Evolutionary conservation across 208 protist species (phyloP).

Genomic region (Crithidia mellificae): DNA sequence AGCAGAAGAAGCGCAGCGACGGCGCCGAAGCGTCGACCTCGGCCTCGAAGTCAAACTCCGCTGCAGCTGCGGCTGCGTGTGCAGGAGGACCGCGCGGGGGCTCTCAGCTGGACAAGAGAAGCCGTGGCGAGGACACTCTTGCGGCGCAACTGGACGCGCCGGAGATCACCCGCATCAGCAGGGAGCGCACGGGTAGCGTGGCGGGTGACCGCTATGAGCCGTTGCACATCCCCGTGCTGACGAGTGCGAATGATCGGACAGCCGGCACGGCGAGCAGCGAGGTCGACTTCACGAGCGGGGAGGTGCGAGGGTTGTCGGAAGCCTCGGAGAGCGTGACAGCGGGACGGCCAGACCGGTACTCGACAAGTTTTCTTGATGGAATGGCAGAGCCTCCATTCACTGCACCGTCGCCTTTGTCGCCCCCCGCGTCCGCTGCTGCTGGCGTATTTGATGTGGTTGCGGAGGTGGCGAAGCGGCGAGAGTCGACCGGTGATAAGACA

Average conservation of each 20-base stretch:
- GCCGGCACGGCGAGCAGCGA: background rate
- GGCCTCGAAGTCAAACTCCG: no score
- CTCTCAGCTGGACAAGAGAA: no score
- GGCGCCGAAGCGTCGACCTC: no score
- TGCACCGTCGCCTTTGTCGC: no score
- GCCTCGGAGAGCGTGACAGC: background rate
- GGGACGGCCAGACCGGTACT: background rate
- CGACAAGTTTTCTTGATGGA: no score
- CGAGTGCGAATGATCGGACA: background rate
- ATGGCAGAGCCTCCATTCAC: no score
- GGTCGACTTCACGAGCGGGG: background rate
- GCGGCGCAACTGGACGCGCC: background rate
- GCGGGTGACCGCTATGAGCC: background rate
- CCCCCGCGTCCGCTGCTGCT: no score
- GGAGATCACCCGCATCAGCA: no score
- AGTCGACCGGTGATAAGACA: background rate
- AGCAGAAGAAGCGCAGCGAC: background rate
- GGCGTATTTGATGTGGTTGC: background rate
- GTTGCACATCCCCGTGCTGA: constrained; percentile 10
- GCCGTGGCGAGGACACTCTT: background rate
- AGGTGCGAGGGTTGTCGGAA: constrained; percentile 7
- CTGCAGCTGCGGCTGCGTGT: no score
- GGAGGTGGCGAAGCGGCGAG: background rate
- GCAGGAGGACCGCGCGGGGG: no score
- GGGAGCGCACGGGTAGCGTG: background rate